These are phyloP conservation scores for Megacollybia marginata DNA, from an alignment of 768 basidiomycete species.

Conservation along the genomic window DNA sequence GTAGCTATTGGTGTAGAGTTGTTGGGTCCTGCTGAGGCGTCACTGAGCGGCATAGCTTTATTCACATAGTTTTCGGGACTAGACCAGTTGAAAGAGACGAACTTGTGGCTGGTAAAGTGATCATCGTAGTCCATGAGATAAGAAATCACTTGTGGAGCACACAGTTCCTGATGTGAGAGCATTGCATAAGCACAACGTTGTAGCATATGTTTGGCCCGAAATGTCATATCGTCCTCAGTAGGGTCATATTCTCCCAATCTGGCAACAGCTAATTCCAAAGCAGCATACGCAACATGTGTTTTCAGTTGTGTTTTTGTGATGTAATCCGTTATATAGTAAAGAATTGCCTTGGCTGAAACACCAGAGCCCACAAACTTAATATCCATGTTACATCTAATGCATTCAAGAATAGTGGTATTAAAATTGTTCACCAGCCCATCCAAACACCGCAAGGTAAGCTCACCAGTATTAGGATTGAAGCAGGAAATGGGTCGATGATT, in stretches of 20 bases:
- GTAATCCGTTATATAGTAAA: constrained; percentile 29
- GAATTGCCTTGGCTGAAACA: constrained; percentile 19
- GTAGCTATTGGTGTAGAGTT: constrained; percentile 9
- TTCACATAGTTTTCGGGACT: constrained; percentile 10
- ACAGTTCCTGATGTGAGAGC: constrained; percentile 19
- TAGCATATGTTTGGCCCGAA: constrained; percentile 13
- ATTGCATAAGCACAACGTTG: constrained; percentile 19
- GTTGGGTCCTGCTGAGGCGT: neutral
- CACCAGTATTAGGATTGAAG: constrained; percentile 13
- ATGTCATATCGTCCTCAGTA: neutral
- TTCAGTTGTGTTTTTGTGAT: constrained; percentile 25
- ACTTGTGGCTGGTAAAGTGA: constrained; percentile 20
- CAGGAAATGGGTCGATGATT: constrained; percentile 3
- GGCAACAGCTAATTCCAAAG: too few species aligned
- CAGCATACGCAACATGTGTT: too few species aligned
- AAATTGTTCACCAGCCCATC: constrained; percentile 24
- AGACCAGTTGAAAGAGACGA: constrained; percentile 15
- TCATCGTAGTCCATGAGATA: constrained; percentile 19
- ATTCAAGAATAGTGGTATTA: constrained; percentile 15
- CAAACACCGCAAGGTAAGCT: constrained; percentile 14
- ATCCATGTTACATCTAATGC: too few species aligned
- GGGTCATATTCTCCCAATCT: constrained; percentile 9
- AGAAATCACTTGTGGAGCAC: constrained; percentile 17
- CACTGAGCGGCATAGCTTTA: neutral
- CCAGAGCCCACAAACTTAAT: constrained; percentile 17